Percentiles rank a stretch among this genome's conserved stretches.
Evolutionary conservation across 805 yeast species (phyloP).

Genomic region (Monosporozyma aquatica): DNA sequence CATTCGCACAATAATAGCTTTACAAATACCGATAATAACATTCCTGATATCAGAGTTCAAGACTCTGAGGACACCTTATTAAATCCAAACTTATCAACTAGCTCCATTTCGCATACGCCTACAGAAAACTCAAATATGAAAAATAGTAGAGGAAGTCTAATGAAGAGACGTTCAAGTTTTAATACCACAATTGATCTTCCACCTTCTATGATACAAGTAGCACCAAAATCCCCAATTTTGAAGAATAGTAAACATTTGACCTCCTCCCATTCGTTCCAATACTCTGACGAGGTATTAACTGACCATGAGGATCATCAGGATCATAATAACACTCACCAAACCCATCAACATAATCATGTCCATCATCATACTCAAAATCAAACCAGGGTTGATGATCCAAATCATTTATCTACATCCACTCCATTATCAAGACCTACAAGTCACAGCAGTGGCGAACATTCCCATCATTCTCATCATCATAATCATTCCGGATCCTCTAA

Average conservation of each 20-base stretch:
- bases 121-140: not conserved
- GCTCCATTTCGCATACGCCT: not conserved
- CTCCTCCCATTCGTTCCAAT: constrained; percentile 16
- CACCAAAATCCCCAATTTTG: constrained; percentile 67
- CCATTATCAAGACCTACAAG: constrained; percentile 4
- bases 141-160: not conserved
- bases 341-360: not conserved
- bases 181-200: constrained; percentile 38
- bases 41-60: constrained; percentile 1
- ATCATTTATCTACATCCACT: not conserved
- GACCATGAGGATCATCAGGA: constrained; percentile 25
- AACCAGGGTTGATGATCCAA: not conserved
- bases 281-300: constrained; percentile 26
- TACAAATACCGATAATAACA: not conserved
- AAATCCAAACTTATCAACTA: not conserved
- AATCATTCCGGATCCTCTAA: too few relatives aligned
- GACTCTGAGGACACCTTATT: not conserved
- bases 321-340: too few relatives aligned
- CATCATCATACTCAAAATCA: not conserved
- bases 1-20: not conserved
- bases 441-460: constrained; percentile 13
- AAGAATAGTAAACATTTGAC: constrained; percentile 30
- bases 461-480: not conserved
- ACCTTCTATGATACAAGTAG: constrained; percentile 59
- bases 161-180: constrained; percentile 26